Base-by-base conservation (phyloP, 441 rosid species). In the Geranium incanum region DNA sequence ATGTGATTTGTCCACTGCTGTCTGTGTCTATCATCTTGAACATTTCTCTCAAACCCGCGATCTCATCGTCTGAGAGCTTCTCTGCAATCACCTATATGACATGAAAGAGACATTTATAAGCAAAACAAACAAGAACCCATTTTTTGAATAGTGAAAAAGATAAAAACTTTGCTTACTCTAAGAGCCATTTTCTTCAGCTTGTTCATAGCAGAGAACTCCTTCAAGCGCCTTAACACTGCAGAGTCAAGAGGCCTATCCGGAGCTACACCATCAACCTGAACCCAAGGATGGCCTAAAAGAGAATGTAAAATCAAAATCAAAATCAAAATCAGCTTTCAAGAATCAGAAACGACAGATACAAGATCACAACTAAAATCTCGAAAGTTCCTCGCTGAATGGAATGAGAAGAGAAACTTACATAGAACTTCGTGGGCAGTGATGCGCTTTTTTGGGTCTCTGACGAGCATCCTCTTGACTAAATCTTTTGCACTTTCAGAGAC, bases 11-110 rank as follows among this genome's bases (percentile, higher is more conserved):
- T 65, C 99, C 97, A 36, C 99, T 95, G 41, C 79, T 81, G 77
- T 91, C 98, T 71, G 92, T 59, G 72, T 94, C 97, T 74, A 94
- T 94, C 97, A 90, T 94, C 86, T 88, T 94, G 84, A 94, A 92
- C 97, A 92, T 92, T 87, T 94, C 88, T 72, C 83, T 94, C 63
- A 94, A 73, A 48, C 99, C 97, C 7, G 94, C 97, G 66, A 94
- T 92, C 77, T 94, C 97, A 69, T 89, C 97, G 81, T 92, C 97
- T 2, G 99, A 92, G 15, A 94, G 82, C 81, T 82, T 90, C 72
- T 94, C 97, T 62, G 99, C 97, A 77, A 94, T 94, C 19, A 92
- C 92, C 99, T 94, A 68, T 28, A 48, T 4, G 16, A n/a, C 16
- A 48, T 2, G 15, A 48, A 48, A 48, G 11, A 2, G n/a, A 4